Percentiles rank a stretch among this genome's conserved stretches.
phyloP scores from a whole-genome alignment of 169 alveolate genomes.

The Cryptosporidium sp. region DNA sequence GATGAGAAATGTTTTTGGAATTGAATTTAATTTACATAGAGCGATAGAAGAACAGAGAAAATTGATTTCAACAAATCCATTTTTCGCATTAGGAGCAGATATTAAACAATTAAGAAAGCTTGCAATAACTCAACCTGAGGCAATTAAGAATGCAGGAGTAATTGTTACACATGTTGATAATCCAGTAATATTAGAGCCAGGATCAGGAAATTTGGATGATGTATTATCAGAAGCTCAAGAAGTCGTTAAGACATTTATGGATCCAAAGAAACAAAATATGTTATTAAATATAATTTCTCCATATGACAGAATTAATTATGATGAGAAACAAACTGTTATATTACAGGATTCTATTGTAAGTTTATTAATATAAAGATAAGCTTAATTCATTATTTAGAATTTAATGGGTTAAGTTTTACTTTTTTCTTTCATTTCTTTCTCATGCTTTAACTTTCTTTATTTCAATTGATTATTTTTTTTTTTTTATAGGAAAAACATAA shows the following conservation, averaged over 20 bases:
- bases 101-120: constrained; percentile 53
- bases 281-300: constrained; percentile 57
- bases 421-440: too few relatives aligned
- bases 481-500: constrained; percentile 53
- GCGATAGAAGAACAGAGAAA: constrained; percentile 69
- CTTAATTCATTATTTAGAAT: neutral
- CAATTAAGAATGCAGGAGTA: constrained; percentile 73
- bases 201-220: constrained; percentile 22
- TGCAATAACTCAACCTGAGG: constrained; percentile 71
- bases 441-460: neutral
- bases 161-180: constrained; percentile 68
- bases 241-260: constrained; percentile 52
- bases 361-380: neutral
- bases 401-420: neutral
- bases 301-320: constrained; percentile 61
- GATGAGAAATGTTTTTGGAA: neutral
- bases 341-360: constrained; percentile 72
- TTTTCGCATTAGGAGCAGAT: constrained; percentile 57
- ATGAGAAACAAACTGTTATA: constrained; percentile 33
- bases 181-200: constrained; percentile 20
- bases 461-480: neutral
- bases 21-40: constrained; percentile 57
- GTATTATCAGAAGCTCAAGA: constrained; percentile 42
- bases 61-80: constrained; percentile 42
- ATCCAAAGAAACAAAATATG: constrained; percentile 60